Evolutionary conservation across 1,284 basidiomycete species (phyloP), one percentile per base, ranked within the genome.

Genomic region (Tranzscheliella williamsii): DNA sequence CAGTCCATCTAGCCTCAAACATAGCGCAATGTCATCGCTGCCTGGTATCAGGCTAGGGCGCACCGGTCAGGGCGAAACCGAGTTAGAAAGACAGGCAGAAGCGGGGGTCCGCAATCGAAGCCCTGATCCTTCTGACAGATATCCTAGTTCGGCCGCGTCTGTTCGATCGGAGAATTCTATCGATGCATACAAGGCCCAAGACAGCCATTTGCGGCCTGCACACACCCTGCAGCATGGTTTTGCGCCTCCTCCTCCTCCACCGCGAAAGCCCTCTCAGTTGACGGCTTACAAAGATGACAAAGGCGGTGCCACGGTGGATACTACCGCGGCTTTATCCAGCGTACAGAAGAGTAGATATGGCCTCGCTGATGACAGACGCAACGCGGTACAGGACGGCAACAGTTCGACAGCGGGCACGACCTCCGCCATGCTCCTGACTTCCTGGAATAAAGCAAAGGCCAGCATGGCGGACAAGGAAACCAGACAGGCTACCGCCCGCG

Each of bases 371-470:
- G 18, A 23, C 12, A 41, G 44, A 4, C 47, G 48, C 6, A 26
- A 37, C 5, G 5, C 38, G 8, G 41, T 31, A 11, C 47, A 62
- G 6, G 37, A 41, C 18, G 21, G 21, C 11, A 20, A 36, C 9
- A 29, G 40, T 22, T 43, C 44, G 7, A 11, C 37, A 5, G 16
- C 53, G 2, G 36, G 32, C 15, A 36, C 55, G 9, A 58, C 55
- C 2, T 49, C 60, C 11, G 42, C 54, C 1, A 53, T 48, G 49
- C 48, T 67, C 9, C 21, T 66, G 39, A 55, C 38, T 18, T 61
- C 62, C 4, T 74, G 69, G 70, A 72, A 67, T 48, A 67, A 71
- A 24, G 72, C 72, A 24, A 73, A 67, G 41, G 62, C 70, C n/a
- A 69, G 67, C 40, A 64, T 72, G 60, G 70, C 70, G 9, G 73